Conservation (phyloP, 2,329 filamentous ascomycete species). For the Aspergillus ochraceoroseus region DNA sequence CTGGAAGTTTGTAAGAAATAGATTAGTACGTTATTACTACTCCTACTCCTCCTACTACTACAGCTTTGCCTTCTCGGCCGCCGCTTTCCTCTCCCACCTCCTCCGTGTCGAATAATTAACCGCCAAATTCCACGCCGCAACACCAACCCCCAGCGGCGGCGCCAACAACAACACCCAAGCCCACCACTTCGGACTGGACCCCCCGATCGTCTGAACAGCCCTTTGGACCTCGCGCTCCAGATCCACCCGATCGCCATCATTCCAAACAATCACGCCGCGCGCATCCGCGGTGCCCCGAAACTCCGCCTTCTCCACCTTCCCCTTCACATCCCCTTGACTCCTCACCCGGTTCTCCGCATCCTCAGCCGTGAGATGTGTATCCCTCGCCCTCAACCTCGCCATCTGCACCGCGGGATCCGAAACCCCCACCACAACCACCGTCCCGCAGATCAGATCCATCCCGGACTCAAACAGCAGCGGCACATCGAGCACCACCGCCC, state of each 20-base stretch:
- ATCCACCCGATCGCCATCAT: slow-evolving; percentile 70
- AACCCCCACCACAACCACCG: slow-evolving; percentile 81
- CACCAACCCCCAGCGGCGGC: slow-evolving; percentile 67
- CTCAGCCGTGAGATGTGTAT: slow-evolving; percentile 71
- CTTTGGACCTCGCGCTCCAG: slow-evolving; percentile 62
- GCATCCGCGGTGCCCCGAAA: slow-evolving; percentile 52
- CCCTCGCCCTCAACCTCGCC: slow-evolving; percentile 66
- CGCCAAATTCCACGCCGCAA: slow-evolving; percentile 67
- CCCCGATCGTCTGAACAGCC: slow-evolving; percentile 60
- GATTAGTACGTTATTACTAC: no score
- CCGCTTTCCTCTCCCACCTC: slow-evolving; percentile 61
- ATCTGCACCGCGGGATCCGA: slow-evolving; percentile 77
- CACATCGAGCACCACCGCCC: slow-evolving; percentile 90
- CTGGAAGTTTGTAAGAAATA: no score
- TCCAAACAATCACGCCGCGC: slow-evolving; percentile 80
- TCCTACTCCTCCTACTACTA: slow-evolving; percentile 29
- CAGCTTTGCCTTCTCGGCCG: slow-evolving; percentile 57
- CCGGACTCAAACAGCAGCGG: slow-evolving; percentile 86
- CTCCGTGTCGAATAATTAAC: slow-evolving; percentile 66
- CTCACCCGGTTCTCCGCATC: slow-evolving; percentile 82
- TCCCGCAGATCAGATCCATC: slow-evolving; percentile 79
- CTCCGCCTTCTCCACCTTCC: slow-evolving; percentile 73
- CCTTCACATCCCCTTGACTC: slow-evolving; percentile 79
- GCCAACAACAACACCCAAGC: slow-evolving; percentile 62
- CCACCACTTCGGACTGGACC: slow-evolving; percentile 74